A percentile compares a stretch with the other conserved stretches of the same genome.
These are phyloP conservation scores for Phaffia rhodozyma DNA, from an alignment of 1,284 basidiomycete genomes.

Conservation along the genomic window DNA sequence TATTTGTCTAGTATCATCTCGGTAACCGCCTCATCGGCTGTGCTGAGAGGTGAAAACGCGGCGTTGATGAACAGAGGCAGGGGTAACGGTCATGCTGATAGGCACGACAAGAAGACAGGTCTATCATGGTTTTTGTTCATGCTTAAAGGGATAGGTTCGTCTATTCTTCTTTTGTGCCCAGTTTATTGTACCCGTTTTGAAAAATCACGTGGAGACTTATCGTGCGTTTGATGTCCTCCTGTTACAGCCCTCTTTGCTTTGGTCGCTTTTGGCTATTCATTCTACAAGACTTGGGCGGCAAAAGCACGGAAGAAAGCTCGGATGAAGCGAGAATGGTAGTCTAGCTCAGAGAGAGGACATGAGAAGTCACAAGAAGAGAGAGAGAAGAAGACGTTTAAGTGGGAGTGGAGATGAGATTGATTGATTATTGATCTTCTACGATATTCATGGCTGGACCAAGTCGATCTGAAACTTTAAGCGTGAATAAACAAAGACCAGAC, in stretches of 20 bases:
- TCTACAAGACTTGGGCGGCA: conserved; percentile 10
- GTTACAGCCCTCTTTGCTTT: conserved; percentile 8
- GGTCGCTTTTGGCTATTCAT: conserved; percentile 12
- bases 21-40: conserved; percentile 28
- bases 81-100: conserved; percentile 19
- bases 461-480: no score
- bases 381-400: no score
- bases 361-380: no score
- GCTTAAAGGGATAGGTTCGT: conserved; percentile 28
- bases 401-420: no score
- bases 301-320: not conserved
- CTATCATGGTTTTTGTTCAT: conserved; percentile 36
- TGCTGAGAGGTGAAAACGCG: conserved; percentile 21
- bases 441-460: no score
- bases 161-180: not conserved
- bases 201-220: not conserved
- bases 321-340: no score
- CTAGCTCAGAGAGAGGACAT: no score
- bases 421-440: no score
- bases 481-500: no score
- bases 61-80: conserved; percentile 18
- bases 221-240: not conserved
- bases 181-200: not conserved
- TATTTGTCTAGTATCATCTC: conserved; percentile 31
- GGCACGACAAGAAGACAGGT: conserved; percentile 19